phyloP scores from a whole-genome alignment of 2,329 filamentous ascomycete species.

The Thielaviopsis musarum region DNA sequence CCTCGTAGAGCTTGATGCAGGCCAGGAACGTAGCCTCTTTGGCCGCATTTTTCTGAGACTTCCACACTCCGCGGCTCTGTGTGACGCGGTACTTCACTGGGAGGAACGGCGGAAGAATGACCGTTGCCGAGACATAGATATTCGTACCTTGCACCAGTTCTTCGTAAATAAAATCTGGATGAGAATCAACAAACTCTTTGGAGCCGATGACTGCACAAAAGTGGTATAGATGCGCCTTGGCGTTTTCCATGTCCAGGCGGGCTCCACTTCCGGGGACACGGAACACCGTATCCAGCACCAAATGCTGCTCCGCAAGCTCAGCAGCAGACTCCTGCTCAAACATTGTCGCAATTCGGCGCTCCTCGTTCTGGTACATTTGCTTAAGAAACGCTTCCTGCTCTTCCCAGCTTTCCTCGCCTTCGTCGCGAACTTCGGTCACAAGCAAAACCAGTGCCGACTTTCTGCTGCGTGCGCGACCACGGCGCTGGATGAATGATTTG shows the following conservation, averaged over 20 bases:
- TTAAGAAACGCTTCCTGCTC: slow-evolving; percentile 58
- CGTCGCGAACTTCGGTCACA: slow-evolving; percentile 12
- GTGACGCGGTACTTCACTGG: slow-evolving; percentile 41
- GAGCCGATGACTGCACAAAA: slow-evolving; percentile 52
- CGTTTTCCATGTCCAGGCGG: slow-evolving; percentile 53
- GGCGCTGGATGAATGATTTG: slow-evolving; percentile 43
- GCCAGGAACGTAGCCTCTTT: slow-evolving; percentile 76
- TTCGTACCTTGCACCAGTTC: slow-evolving; percentile 15
- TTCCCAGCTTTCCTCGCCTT: slow-evolving; percentile 30
- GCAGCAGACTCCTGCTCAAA: slow-evolving; percentile 29
- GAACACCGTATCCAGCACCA: slow-evolving; percentile 18
- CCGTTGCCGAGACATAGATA: slow-evolving; percentile 33
- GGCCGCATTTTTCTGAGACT: slow-evolving; percentile 51
- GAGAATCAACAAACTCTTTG: slow-evolving; percentile 42
- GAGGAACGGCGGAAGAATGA: slow-evolving; percentile 55
- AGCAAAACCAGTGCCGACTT: slow-evolving; percentile 35
- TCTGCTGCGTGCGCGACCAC: slow-evolving; percentile 34
- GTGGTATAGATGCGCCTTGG: slow-evolving; percentile 61
- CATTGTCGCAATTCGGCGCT: slow-evolving; percentile 30
- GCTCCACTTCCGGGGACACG: slow-evolving; percentile 35
- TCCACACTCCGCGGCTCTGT: slow-evolving; percentile 41
- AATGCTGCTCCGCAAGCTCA: slow-evolving; percentile 11
- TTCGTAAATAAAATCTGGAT: slow-evolving; percentile 49
- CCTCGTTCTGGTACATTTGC: slow-evolving; percentile 46
- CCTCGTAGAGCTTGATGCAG: slow-evolving; percentile 51